phyloP scores from a whole-genome alignment of 768 basidiomycete genomes.

The Lactarius hatsudake region DNA sequence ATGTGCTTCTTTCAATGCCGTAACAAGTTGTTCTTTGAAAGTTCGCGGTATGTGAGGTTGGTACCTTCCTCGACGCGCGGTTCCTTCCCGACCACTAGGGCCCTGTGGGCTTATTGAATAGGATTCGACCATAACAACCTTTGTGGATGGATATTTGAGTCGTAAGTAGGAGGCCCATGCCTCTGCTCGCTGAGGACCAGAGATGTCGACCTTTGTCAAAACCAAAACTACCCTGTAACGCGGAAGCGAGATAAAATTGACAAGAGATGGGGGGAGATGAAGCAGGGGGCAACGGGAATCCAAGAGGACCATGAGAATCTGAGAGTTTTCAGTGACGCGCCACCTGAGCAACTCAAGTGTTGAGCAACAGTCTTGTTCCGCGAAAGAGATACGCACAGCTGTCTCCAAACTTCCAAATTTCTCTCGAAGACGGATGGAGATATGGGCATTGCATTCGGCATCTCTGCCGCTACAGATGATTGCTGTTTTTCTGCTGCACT shows the following conservation, averaged over 20 bases:
- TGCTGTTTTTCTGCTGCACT: constrained; percentile 2
- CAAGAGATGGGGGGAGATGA: constrained; percentile 81
- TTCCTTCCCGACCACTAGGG: constrained; percentile 18
- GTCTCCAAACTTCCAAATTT: constrained; percentile 93
- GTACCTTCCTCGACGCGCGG: constrained; percentile 38
- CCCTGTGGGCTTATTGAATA: constrained; percentile 50
- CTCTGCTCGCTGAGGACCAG: constrained; percentile 58
- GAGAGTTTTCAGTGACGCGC: constrained; percentile 89
- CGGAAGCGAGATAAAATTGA: constrained; percentile 49
- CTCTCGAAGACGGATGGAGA: constrained; percentile 84
- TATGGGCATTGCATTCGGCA: constrained; percentile 42
- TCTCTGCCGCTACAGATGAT: constrained; percentile 10
- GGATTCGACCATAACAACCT: constrained; percentile 73
- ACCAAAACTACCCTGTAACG: constrained; percentile 58
- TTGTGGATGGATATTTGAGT: constrained; percentile 49
- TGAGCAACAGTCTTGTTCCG: background rate
- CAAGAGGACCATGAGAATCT: constrained; percentile 83
- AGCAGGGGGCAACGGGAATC: constrained; percentile 88
- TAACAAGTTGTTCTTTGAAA: constrained; percentile 63
- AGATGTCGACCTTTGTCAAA: constrained; percentile 86
- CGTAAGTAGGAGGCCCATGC: constrained; percentile 66
- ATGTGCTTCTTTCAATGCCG: constrained; percentile 65
- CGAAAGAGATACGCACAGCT: constrained; percentile 56
- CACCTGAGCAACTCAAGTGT: constrained; percentile 49
- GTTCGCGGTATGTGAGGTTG: constrained; percentile 67